Conservation (phyloP, 2,329 filamentous ascomycete genomes). For the Stachybotrys chartarum region DNA sequence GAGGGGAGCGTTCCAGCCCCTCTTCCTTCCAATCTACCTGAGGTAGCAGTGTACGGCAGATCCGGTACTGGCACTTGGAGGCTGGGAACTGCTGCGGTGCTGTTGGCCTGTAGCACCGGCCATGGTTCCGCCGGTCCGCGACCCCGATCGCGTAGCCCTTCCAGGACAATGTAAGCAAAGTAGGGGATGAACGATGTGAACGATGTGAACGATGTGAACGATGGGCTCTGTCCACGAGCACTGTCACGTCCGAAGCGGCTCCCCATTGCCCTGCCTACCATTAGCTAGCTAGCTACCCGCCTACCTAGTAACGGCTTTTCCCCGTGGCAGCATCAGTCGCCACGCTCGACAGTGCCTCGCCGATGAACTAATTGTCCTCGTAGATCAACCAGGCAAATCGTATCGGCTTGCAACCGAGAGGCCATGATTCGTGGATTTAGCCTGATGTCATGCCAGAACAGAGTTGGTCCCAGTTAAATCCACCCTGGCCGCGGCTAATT, state of each 20-base stretch:
- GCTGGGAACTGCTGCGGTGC: not conserved
- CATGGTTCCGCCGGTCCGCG: not conserved
- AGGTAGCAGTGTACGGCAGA: not conserved
- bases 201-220: too few species aligned
- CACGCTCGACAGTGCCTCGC: too few species aligned
- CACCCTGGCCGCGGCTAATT: not conserved
- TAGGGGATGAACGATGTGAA: too few species aligned
- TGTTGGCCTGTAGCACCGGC: not conserved
- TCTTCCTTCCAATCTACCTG: not conserved
- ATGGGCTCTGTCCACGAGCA: too few species aligned
- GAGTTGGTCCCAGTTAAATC: not conserved
- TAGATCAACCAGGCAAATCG: not conserved
- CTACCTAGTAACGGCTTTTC: too few species aligned
- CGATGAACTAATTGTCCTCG: not conserved
- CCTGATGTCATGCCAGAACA: not conserved
- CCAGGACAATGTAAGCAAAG: too few species aligned
- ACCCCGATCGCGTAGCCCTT: not conserved
- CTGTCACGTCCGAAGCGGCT: too few species aligned
- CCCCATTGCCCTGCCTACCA: too few species aligned
- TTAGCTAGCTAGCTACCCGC: too few species aligned
- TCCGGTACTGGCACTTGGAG: not conserved
- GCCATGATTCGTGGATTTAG: not conserved
- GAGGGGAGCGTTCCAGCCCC: not conserved
- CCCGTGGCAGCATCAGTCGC: too few species aligned
- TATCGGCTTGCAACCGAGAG: not conserved